Conservation (phyloP, 2,329 filamentous ascomycete species). For the Aspergillus clavatus region DNA sequence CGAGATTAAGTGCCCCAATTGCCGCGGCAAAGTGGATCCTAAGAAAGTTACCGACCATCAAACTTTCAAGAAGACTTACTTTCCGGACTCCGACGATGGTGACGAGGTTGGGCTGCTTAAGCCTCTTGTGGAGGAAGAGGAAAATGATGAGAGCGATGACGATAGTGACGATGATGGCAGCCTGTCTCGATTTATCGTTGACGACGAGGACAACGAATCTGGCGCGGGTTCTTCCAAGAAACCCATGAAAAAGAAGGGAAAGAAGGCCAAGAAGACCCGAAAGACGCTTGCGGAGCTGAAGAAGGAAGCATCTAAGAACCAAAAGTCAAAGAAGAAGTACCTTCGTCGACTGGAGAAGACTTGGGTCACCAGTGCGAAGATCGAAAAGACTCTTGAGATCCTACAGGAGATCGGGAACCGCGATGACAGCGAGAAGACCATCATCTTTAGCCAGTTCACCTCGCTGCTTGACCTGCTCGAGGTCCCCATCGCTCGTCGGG, state of each 20-base stretch:
- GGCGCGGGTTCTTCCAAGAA: constrained; percentile 42
- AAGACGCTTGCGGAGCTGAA: constrained; percentile 34
- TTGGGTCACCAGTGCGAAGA: constrained; percentile 72
- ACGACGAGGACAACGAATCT: constrained; percentile 33
- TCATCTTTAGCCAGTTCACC: constrained; percentile 80
- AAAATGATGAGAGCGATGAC: constrained; percentile 16
- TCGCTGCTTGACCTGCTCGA: constrained; percentile 73
- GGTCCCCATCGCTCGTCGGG: constrained; percentile 59
- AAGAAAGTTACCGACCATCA: constrained; percentile 68
- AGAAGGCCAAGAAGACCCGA: constrained; percentile 42
- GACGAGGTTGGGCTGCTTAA: constrained; percentile 13
- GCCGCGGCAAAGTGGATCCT: constrained; percentile 62
- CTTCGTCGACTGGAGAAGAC: constrained; percentile 61
- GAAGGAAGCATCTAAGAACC: constrained; percentile 56
- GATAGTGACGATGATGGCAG: constrained; percentile 33
- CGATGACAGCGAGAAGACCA: constrained; percentile 63
- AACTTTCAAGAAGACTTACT: constrained; percentile 69
- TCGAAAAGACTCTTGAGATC: constrained; percentile 63
- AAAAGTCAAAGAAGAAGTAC: constrained; percentile 63
- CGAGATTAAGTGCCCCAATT: constrained; percentile 67
- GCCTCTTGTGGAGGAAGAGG: constrained; percentile 25
- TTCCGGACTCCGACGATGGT: constrained; percentile 47
- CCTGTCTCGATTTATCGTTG: constrained; percentile 15
- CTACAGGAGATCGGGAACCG: constrained; percentile 49
- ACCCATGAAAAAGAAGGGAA: constrained; percentile 39